Evolutionary conservation across 768 basidiomycete species (phyloP).

Genomic region (Phylloporus arenicola): DNA sequence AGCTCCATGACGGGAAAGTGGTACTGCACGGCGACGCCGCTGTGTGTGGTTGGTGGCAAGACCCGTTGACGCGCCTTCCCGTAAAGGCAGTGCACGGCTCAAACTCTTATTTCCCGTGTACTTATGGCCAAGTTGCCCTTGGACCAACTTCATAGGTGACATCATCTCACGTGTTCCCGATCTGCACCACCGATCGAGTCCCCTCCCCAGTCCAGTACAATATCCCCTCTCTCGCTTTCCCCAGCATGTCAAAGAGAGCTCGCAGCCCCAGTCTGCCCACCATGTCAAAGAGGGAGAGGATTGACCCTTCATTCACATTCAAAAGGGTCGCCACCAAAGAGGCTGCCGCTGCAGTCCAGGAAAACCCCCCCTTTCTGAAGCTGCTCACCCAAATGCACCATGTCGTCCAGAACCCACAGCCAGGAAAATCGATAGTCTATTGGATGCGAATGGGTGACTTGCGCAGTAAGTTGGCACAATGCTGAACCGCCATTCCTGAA

Average conservation of each 20-base stretch:
- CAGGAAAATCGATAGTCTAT: conserved; percentile 66
- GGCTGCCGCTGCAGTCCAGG: conserved; percentile 59
- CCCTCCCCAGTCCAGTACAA: background rate
- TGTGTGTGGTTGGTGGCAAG: conserved; percentile 30
- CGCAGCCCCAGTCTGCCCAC: conserved; percentile 9
- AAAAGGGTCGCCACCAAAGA: conserved; percentile 62
- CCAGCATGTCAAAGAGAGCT: conserved; percentile 24
- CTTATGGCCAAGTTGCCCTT: no score
- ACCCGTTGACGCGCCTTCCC: conserved; percentile 18
- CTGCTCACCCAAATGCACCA: conserved; percentile 44
- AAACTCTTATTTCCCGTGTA: background rate
- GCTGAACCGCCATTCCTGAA: background rate
- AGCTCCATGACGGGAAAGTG: conserved; percentile 48
- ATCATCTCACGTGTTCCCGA: conserved; percentile 18
- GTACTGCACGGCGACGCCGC: conserved; percentile 14
- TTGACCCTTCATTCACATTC: conserved; percentile 37
- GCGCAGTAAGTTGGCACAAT: conserved; percentile 43
- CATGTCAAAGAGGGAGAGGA: conserved; percentile 36
- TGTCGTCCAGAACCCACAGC: conserved; percentile 29
- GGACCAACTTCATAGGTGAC: background rate
- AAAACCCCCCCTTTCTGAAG: conserved; percentile 57
- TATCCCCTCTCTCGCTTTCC: background rate
- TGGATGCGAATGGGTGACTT: conserved; percentile 95
- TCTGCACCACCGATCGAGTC: conserved; percentile 8
- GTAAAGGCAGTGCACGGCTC: background rate